phyloP scores from a whole-genome alignment of 768 basidiomycete genomes.

The Trametes cubensis region DNA sequence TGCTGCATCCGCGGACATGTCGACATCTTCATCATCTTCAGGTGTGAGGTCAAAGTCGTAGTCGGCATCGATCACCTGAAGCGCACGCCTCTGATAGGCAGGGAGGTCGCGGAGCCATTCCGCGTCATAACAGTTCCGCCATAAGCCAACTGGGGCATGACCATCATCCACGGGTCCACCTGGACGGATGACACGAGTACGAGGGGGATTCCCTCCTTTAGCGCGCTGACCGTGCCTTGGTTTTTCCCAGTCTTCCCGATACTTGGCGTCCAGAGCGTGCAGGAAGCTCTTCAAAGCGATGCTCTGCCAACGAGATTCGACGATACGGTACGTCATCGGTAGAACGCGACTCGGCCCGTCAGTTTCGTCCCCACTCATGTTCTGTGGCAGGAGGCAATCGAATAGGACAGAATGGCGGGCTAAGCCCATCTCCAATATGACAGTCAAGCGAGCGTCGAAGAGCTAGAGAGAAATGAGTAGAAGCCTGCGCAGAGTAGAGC shows the following conservation, averaged over 20 bases:
- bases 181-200: not conserved
- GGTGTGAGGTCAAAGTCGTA: slow-evolving; percentile 8
- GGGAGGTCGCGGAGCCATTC: not conserved
- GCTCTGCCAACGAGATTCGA: slow-evolving; percentile 14
- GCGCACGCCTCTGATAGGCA: not conserved
- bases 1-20: not conserved
- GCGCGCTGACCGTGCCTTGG: no score
- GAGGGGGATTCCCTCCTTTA: no score
- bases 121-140: slow-evolving; percentile 14
- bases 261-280: slow-evolving; percentile 4
- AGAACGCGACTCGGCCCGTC: not conserved
- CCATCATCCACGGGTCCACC: slow-evolving; percentile 1
- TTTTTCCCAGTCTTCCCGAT: not conserved
- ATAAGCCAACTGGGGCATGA: slow-evolving; percentile 1
- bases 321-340: slow-evolving; percentile 5
- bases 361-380: slow-evolving; percentile 18
- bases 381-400: not conserved
- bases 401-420: not conserved
- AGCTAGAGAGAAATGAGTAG: not conserved
- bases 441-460: not conserved
- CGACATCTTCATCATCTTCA: not conserved
- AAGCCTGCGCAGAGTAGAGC: not conserved
- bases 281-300: slow-evolving; percentile 1
- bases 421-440: not conserved
- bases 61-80: slow-evolving; percentile 1